Evolutionary conservation across 345 rosid genomes (phyloP), one percentile per base, ranked within the genome.

Genomic region (Populus nigra): DNA sequence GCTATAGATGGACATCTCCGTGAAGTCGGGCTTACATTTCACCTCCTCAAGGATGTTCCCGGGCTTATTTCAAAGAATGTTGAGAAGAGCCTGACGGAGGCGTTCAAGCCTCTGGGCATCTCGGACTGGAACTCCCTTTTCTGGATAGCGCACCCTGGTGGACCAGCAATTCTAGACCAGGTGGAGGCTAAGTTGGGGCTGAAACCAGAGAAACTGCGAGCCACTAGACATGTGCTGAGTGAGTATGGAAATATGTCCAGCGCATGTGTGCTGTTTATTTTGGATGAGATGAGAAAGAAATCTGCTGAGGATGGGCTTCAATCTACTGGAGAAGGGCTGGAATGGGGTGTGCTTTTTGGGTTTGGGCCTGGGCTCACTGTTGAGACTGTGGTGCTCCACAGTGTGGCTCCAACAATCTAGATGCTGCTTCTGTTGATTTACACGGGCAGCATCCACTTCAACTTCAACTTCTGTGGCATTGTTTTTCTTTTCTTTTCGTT

Each of bases 321-420:
- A 68, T 87, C 90, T 5, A 93, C 97, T 5, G 96, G 97, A 2
- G 96, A 93, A 80, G 97, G 96, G 35, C 78, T 90, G 29, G 94
- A 93, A 12, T 93, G 97, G 97, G 97, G 97, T 7, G 94, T 91
- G 29, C 86, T 89, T 25, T 89, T 93, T 67, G 96, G 97, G 8
- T 90, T 93, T 81, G 94, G 97, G 57, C 97, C 97, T 43, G 96
- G 97, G 1, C 91, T 93, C n/a, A 88, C 92, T 16, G 93, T 91
- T 9, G 96, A 93, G 87, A 93, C 97, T 0, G 88, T 93, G 8
- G 97, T 90, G 65, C 67, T 93, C 67, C 97, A 85, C 77, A 90
- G 96, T 49, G 77, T 90, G 29, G 15, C 72, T 0, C 27, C 27
- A 8, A 15, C 15, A 20, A 3, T 12, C 11, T 53, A 41, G 50